Base-by-base conservation (phyloP, 78 protist species). In the Dictyostelium discoideum region DNA sequence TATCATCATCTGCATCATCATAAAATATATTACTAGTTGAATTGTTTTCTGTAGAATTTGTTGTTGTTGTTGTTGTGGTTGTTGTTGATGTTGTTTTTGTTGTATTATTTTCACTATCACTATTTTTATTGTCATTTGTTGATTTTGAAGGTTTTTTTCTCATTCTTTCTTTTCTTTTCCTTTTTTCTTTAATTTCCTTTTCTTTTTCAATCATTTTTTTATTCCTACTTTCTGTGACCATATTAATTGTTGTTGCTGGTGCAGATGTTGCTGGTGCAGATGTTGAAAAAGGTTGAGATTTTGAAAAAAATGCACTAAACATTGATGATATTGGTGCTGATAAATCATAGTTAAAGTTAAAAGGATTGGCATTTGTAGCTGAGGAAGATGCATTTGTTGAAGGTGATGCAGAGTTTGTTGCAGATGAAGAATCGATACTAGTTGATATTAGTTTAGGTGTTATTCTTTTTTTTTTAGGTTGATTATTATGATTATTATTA, bases 331-430 rank as follows among this genome's bases (percentile, higher is more conserved):
- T 87, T 42, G 93, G 82, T 26, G 54, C n/a, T 13, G 57, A 50
- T 42, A 87, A 63, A 87, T 87, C 93, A 87, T 87, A 80, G 24
- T 76, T 76, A 44, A 87, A 32, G 44, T 87, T 72, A 37, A 26
- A 40, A 5, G 82, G 67, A 16, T 22, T 32, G 10, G 29, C 2
- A 5, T 7, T 60, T 16, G 54, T 39, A 16, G 77, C 2, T 40
- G 87, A n/a, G 2, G 87, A 84, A 2, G 74, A 26, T 37, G 67
- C 20, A 26, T 2, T 60, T 4, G 18, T 44, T 8, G 39, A n/a
- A 44, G 0, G 24, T 50, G 85, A 46, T 46, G 14, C 3, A 46
- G 14, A 9, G 14, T 50, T 50, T 40, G 11, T 81, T n/a, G n/a
- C 32, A 60, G 69, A 5, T 4, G 69, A 60, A 60, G 48, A 42